Conservation (phyloP, 108 stramenopile species). For the Nannochloropsis salina region DNA sequence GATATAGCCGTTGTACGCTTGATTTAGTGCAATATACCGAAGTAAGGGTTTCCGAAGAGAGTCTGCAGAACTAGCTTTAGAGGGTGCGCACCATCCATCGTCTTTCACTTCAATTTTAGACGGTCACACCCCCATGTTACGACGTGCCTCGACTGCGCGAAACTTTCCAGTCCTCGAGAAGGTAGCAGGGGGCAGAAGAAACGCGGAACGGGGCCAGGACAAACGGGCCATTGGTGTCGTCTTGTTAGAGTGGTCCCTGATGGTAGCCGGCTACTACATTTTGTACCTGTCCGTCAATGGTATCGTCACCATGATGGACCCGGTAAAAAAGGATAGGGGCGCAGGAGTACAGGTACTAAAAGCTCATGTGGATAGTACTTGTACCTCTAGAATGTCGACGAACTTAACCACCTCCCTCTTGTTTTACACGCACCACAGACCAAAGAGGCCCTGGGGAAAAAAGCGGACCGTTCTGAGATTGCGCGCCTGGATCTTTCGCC, state of each 20-base stretch:
- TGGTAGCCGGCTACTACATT: background rate
- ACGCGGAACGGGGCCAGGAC: background rate
- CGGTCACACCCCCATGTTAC: background rate
- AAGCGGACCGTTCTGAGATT: slow-evolving; percentile 27
- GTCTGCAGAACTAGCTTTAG: too few species aligned
- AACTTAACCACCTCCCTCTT: background rate
- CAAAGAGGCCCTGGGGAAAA: slow-evolving; percentile 26
- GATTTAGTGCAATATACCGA: too few species aligned
- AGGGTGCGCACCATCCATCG: too few species aligned
- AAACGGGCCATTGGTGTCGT: background rate
- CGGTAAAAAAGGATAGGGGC: slow-evolving; percentile 1
- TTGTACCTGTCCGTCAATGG: background rate
- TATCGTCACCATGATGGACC: background rate
- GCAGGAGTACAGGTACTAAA: background rate
- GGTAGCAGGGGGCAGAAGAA: background rate
- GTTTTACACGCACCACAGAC: background rate
- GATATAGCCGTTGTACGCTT: too few species aligned
- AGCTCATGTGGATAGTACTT: background rate
- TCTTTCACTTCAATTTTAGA: too few species aligned
- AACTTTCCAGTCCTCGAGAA: background rate
- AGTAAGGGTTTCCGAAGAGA: too few species aligned
- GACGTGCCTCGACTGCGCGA: background rate
- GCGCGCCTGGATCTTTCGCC: slow-evolving; percentile 24
- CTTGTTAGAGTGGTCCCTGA: background rate
- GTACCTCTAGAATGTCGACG: too few species aligned